A percentile compares a stretch with the other conserved stretches of the same genome.
Conservation (phyloP, 2,329 filamentous ascomycete species). For the Xylaria hypoxylon region DNA sequence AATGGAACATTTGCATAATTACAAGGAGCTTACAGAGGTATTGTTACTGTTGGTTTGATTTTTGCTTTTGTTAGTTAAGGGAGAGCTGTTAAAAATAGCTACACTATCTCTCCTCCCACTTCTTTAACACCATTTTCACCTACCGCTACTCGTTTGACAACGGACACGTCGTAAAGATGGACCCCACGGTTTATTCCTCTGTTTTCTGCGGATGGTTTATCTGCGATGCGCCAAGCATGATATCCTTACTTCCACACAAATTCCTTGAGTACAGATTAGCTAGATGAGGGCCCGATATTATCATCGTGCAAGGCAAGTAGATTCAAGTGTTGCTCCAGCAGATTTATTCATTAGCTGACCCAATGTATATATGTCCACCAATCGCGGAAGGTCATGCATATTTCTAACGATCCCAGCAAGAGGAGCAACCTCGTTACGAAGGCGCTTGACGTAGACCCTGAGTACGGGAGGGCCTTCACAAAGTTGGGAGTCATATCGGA, state of each 20-base stretch:
- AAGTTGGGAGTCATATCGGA: not conserved
- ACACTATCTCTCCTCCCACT: no score
- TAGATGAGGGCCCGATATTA: no score
- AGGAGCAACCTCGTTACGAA: not conserved
- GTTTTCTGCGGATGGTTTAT: constrained; percentile 6
- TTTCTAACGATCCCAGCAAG: not conserved
- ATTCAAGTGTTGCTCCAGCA: not conserved
- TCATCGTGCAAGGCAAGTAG: not conserved
- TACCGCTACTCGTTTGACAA: not conserved
- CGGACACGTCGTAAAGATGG: not conserved
- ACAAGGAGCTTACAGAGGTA: no score
- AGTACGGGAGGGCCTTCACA: not conserved
- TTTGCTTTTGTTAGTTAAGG: no score
- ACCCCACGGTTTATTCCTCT: not conserved
- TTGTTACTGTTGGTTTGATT: no score
- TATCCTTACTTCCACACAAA: not conserved
- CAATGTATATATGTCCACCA: not conserved
- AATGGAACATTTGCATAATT: no score
- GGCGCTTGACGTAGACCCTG: not conserved
- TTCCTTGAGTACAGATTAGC: not conserved
- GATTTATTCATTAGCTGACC: not conserved
- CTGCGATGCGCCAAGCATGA: not conserved
- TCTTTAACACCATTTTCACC: not conserved
- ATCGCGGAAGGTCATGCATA: not conserved
- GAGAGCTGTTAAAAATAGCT: no score